Evolutionary conservation across 306 rosid genomes (phyloP).

Genomic region (Canavalia gladiata): DNA sequence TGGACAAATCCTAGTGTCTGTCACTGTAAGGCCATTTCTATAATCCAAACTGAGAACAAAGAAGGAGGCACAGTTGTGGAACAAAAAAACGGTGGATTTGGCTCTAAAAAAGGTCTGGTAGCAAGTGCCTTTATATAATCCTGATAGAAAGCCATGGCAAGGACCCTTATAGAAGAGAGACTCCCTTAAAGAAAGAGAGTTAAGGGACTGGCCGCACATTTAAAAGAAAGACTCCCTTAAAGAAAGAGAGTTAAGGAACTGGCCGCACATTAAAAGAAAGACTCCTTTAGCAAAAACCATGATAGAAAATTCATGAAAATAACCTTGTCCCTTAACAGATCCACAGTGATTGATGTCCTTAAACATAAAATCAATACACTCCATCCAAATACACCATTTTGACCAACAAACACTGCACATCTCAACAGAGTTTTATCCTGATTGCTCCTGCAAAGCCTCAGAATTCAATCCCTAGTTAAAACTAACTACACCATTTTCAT

Average conservation of each 20-base stretch:
- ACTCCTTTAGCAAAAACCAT: neutral
- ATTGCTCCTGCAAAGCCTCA: neutral
- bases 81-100: slow-evolving; percentile 6
- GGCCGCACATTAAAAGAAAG: neutral
- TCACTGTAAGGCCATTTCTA: neutral
- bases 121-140: slow-evolving; percentile 2
- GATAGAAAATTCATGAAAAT: neutral
- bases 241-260: neutral
- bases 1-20: slow-evolving; percentile 4
- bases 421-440: neutral
- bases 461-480: slow-evolving; percentile 32
- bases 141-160: neutral
- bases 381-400: neutral
- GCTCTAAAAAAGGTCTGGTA: neutral
- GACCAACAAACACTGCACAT: neutral
- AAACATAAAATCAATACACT: slow-evolving; percentile 10
- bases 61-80: neutral
- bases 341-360: neutral
- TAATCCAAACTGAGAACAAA: slow-evolving; percentile 13
- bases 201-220: too few species aligned
- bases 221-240: neutral
- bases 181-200: neutral
- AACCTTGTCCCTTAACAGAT: slow-evolving; percentile 8
- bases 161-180: neutral
- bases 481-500: slow-evolving; percentile 2